Evolutionary conservation across 108 stramenopile genomes (phyloP).

Genomic region (Conticribra guillardii): DNA sequence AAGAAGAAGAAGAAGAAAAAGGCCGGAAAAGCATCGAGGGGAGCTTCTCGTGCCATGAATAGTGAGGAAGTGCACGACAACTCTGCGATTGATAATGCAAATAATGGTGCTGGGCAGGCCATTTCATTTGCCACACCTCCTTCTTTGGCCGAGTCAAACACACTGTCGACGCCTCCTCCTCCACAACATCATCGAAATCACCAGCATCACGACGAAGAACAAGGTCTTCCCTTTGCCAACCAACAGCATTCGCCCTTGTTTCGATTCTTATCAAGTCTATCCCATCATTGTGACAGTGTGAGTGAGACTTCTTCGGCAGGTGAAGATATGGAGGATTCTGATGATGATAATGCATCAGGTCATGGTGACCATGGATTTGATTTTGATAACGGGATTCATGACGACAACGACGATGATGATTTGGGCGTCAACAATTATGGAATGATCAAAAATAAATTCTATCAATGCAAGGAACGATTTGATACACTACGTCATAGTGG

Average conservation of each 20-base stretch:
- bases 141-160: too few relatives aligned
- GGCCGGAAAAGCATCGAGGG: not conserved
- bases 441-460: not conserved
- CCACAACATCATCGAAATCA: not conserved
- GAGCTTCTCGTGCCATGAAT: too few relatives aligned
- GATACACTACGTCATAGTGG: not conserved
- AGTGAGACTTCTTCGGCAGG: not conserved
- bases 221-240: not conserved
- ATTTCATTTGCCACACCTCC: too few relatives aligned
- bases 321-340: not conserved
- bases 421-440: slow-evolving; percentile 15
- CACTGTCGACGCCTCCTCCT: not conserved
- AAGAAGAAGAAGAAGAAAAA: not conserved
- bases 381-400: not conserved
- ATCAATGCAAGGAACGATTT: slow-evolving; percentile 16
- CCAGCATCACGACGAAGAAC: not conserved
- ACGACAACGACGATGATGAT: slow-evolving; percentile 13
- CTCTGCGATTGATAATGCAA: too few relatives aligned
- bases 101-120: too few relatives aligned
- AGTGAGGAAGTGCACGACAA: too few relatives aligned
- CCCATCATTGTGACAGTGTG: slow-evolving; percentile 1
- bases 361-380: not conserved
- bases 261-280: slow-evolving; percentile 21
- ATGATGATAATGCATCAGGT: not conserved
- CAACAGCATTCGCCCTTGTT: slow-evolving; percentile 14